phyloP scores from a whole-genome alignment of 768 basidiomycete genomes.

The Pholiota conissans region DNA sequence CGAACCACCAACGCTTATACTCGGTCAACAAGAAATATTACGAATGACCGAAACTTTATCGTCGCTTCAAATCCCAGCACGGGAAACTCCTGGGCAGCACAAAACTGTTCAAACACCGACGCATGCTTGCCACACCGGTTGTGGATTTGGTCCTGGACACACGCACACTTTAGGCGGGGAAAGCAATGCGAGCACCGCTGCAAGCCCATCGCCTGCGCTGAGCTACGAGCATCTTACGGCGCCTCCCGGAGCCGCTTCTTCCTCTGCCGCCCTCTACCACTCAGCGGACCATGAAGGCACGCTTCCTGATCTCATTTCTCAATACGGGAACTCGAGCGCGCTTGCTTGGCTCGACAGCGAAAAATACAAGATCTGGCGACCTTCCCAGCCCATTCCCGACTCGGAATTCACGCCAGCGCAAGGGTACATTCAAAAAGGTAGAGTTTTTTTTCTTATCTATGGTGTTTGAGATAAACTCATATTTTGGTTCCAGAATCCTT shows the following conservation, averaged over 20 bases:
- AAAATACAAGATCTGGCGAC: constrained; percentile 6
- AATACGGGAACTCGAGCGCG: neutral
- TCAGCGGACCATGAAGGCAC: neutral
- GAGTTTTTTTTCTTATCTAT: neutral
- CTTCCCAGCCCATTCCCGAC: constrained; percentile 1
- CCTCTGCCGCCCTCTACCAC: neutral
- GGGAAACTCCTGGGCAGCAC: constrained; percentile 3
- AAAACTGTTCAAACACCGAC: neutral
- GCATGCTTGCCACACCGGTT: neutral
- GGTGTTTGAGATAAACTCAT: neutral
- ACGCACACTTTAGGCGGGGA: neutral
- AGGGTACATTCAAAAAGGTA: constrained; percentile 2
- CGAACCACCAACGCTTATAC: neutral
- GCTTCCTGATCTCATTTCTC: neutral
- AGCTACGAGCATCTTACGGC: neutral
- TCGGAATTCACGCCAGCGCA: neutral
- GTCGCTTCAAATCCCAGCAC: neutral
- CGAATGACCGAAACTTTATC: neutral
- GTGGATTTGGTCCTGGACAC: neutral
- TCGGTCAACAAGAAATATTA: neutral
- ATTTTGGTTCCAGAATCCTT: constrained; percentile 33
- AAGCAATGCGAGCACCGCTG: neutral
- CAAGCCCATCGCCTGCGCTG: neutral
- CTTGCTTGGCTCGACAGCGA: constrained; percentile 7
- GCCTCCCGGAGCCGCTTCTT: neutral